Base-by-base conservation (phyloP, 2,329 filamentous ascomycete genomes). In the Ceratocystis albifundus region DNA sequence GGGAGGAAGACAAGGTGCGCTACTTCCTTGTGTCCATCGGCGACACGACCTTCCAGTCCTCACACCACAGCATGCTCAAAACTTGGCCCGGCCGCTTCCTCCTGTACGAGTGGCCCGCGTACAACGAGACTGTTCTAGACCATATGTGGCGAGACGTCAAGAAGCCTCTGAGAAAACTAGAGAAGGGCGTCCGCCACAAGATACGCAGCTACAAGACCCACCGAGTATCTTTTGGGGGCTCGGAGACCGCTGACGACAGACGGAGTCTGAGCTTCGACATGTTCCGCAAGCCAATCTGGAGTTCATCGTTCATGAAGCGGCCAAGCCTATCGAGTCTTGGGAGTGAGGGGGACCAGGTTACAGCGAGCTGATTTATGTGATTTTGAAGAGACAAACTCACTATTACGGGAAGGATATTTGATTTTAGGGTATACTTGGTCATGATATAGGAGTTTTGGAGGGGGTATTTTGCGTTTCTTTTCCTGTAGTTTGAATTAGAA, bases 1-100 rank as follows among this genome's bases (percentile, higher is more conserved):
- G 67, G 61, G 64, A 68, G 25, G 67, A 68, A 61, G 67, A 68
- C 61, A 63, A 59, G 12, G 67, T 68, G 17, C 61, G 67, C 30
- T 68, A 66, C 45, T 68, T 68, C 36, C 45, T 66, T 2, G 67
- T 68, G 36, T 55, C 61, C 10, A 61, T 68, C 41, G 64, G 64
- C 5, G 64, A 65, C 55, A 64, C 64, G 1, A 66, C 64, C n/a
- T 65, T 68, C 36, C 59, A 68, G 59, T 63, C 64, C 4, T 68
- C 67, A 20, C 64, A 66, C 17, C 41, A 66, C 59, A 64, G 50
- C 6, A 53, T 68, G 28, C 46, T 63, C n/a, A 63, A 61, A 50
- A 65, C 64, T 1, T 68, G 64, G 67, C 48, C 64, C 1, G 67
- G 67, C 20, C 50, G 67, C 41, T 32, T 66, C 32, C 28, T 68